These are phyloP conservation scores for Puccinia horiana DNA, from an alignment of 1,284 basidiomycete species.

Conservation along the genomic window DNA sequence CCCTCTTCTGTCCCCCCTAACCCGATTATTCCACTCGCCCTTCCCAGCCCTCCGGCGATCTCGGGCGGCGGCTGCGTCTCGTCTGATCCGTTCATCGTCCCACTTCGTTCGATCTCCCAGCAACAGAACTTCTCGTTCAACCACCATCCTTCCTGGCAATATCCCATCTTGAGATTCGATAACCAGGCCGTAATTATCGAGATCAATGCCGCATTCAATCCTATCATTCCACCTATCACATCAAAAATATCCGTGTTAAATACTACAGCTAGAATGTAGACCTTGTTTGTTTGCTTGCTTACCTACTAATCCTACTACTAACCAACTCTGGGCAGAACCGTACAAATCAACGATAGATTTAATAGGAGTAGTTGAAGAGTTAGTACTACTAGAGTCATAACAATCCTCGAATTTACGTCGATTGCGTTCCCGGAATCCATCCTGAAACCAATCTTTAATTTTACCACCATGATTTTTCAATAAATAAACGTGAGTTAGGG, in stretches of 20 bases:
- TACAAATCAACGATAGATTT: conserved; percentile 17
- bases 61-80: background rate
- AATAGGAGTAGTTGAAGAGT: background rate
- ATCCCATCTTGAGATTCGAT: conserved; percentile 94
- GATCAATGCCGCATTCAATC: conserved; percentile 88
- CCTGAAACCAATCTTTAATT: conserved; percentile 38
- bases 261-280: too few relatives aligned
- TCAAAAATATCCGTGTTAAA: background rate
- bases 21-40: conserved; percentile 65
- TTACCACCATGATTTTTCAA: background rate
- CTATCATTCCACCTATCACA: conserved; percentile 77
- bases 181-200: conserved; percentile 98
- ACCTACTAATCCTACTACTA: conserved; percentile 19
- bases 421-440: conserved; percentile 26
- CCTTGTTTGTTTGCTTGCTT: background rate
- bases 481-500: too few relatives aligned
- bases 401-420: conserved; percentile 15
- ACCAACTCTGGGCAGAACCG: conserved; percentile 29
- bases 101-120: conserved; percentile 79
- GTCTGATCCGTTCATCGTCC: too few relatives aligned
- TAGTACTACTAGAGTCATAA: background rate
- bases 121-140: conserved; percentile 97
- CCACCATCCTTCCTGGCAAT: conserved; percentile 98
- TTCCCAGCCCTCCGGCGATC: background rate
- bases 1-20: conserved; percentile 64